phyloP scores from a whole-genome alignment of 176 grass and related monocot genomes.

The Thalia dealbata region DNA sequence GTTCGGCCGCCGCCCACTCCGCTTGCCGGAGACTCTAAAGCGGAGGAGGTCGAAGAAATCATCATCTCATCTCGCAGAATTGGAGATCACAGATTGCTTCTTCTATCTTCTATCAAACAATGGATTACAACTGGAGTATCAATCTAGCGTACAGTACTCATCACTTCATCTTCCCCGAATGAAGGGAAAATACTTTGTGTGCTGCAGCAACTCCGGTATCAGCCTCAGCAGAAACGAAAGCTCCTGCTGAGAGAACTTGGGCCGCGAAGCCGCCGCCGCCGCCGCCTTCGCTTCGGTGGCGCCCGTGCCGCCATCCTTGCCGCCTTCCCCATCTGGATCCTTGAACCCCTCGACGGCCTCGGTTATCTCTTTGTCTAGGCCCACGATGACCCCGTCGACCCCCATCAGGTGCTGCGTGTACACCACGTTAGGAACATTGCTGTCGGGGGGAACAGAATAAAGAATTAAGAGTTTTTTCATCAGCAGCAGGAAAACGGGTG shows the following conservation, averaged over 20 bases:
- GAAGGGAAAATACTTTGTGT: background rate
- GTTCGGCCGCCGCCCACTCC: too few species aligned
- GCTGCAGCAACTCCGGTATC: conserved; percentile 75
- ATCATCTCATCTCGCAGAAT: too few species aligned
- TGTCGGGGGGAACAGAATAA: conserved; percentile 9
- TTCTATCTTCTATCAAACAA: too few species aligned
- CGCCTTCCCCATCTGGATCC: background rate
- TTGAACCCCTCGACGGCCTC: conserved; percentile 44
- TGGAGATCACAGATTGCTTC: too few species aligned
- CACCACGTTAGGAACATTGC: conserved; percentile 81
- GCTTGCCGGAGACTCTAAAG: too few species aligned
- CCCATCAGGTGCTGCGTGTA: conserved; percentile 95
- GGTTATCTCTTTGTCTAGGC: conserved; percentile 74
- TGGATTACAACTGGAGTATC: too few species aligned
- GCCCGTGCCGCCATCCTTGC: conserved; percentile 1
- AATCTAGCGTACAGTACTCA: too few species aligned
- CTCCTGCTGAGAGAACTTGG: conserved; percentile 61
- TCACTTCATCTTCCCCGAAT: background rate
- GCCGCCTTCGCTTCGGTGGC: background rate
- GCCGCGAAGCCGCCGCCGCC: conserved; percentile 6
- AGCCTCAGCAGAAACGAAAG: conserved; percentile 66
- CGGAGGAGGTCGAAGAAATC: too few species aligned
- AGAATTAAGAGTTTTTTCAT: background rate
- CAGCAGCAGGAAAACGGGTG: background rate
- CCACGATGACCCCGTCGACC: conserved; percentile 71